These are phyloP conservation scores for Bipolaris bicolor DNA, from an alignment of 2,329 filamentous ascomycete species.

Conservation along the genomic window DNA sequence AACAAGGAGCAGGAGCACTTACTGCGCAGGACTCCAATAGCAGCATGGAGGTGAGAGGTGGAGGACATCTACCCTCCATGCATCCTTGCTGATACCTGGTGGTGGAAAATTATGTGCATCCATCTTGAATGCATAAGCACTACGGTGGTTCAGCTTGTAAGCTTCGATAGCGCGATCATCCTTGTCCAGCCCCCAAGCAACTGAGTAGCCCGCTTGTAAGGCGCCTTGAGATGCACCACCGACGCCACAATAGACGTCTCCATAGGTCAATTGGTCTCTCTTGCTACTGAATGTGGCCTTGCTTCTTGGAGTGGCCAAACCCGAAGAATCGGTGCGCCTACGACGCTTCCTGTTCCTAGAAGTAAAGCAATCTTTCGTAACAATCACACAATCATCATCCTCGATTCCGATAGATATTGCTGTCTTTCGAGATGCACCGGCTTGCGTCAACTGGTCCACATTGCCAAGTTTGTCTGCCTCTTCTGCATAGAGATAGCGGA, in stretches of 20 bases:
- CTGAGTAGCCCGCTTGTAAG: slow-evolving; percentile 16
- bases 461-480: neutral
- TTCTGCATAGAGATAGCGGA: slow-evolving; percentile 8
- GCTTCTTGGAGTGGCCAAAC: neutral
- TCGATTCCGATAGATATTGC: neutral
- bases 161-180: slow-evolving; percentile 21
- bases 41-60: slow-evolving; percentile 30
- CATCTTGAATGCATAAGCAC: slow-evolving; percentile 9
- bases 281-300: neutral
- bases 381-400: neutral
- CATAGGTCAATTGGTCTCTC: slow-evolving; percentile 13
- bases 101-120: slow-evolving; percentile 26
- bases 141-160: slow-evolving; percentile 21
- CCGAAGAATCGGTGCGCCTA: neutral
- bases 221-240: slow-evolving; percentile 34
- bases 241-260: slow-evolving; percentile 30
- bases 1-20: slow-evolving; percentile 9
- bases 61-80: slow-evolving; percentile 19
- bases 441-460: neutral
- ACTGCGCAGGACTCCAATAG: slow-evolving; percentile 26
- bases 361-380: neutral
- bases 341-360: neutral
- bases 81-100: neutral
- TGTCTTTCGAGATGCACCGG: neutral
- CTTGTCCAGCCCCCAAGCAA: slow-evolving; percentile 26